Conservation (phyloP, 1,284 basidiomycete species). For the Amylostereum areolatum region DNA sequence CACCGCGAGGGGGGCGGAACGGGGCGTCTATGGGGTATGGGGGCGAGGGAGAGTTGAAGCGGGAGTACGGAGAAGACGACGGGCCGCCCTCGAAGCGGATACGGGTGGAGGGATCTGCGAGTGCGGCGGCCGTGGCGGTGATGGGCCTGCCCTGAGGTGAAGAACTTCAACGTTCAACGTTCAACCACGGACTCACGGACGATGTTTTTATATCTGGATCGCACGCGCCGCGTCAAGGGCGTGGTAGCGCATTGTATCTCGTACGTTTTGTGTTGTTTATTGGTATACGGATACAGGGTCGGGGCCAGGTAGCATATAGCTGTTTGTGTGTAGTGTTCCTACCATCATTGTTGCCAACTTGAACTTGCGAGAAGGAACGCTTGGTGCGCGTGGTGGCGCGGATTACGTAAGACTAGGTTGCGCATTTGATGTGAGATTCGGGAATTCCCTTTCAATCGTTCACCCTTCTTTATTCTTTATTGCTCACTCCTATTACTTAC, state of each 20-base stretch:
- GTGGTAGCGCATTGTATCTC: background rate
- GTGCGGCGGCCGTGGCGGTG: constrained; percentile 8
- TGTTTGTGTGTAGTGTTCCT: background rate
- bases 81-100: constrained; percentile 11
- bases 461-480: constrained; percentile 10
- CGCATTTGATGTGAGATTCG: background rate
- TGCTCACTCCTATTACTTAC: constrained; percentile 7
- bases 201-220: background rate
- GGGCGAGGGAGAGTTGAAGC: background rate
- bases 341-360: background rate
- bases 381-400: background rate
- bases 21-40: constrained; percentile 6
- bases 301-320: background rate
- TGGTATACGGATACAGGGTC: background rate
- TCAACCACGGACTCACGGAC: background rate
- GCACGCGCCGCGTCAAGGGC: background rate
- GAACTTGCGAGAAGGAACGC: background rate
- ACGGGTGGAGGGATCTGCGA: constrained; percentile 10
- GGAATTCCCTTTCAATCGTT: constrained; percentile 15
- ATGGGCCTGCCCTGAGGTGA: constrained; percentile 8
- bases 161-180: background rate
- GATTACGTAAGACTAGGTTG: background rate
- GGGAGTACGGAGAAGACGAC: constrained; percentile 6
- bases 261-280: background rate
- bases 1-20: background rate